Evolutionary conservation across 495 filamentous ascomycete species (phyloP), one percentile per base, ranked within the genome.

Genomic region (Podospora anserina): DNA sequence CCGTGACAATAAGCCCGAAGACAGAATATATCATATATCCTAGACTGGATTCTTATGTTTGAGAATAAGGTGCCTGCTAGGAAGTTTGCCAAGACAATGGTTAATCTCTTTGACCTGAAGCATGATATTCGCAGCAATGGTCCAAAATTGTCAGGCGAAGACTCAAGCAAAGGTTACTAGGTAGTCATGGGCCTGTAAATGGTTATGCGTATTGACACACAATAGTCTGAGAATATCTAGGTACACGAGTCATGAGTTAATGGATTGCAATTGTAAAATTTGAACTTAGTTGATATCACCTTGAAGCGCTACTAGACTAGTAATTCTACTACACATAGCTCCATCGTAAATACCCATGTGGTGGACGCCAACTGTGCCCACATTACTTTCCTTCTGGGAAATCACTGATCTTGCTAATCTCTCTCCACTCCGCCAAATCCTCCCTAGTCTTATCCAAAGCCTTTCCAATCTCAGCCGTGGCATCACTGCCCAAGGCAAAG

Each of bases 11-110:
- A 20, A 79, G 61, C 77, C 77, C 13, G 68, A 68, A 59, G 77
- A 78, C 30, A 80, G 79, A 15, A 83, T 80, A 5, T 87, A 78
- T 69, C 79, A 83, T 80, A 4, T 87, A 79, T 69, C 80, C 78
- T 18, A 82, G 86, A 69, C 67, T 86, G 26, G 83, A 86, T 72
- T 67, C 85, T 1, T 74, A 23, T 87, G 61, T 87, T 86, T 70
- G 79, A 80, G 57, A 75, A 75, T 27, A 73, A 69, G 1, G 74
- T 86, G 7, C 57, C 72, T 0, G 80, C 82, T 2, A 76, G 81
- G 60, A 74, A 80, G 66, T 86, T 86, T 26, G 62, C 70, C 11
- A 53, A 68, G 53, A 72, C 72, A 1, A 69, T 62, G 60, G 71
- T 76, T 59, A 69, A 75, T 16, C 72, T 72, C 0, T 76, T 75